A percentile compares a stretch with the other conserved stretches of the same genome.
Conservation (phyloP, 192 early-diverging fungal genomes). For the Backusella westeae region DNA sequence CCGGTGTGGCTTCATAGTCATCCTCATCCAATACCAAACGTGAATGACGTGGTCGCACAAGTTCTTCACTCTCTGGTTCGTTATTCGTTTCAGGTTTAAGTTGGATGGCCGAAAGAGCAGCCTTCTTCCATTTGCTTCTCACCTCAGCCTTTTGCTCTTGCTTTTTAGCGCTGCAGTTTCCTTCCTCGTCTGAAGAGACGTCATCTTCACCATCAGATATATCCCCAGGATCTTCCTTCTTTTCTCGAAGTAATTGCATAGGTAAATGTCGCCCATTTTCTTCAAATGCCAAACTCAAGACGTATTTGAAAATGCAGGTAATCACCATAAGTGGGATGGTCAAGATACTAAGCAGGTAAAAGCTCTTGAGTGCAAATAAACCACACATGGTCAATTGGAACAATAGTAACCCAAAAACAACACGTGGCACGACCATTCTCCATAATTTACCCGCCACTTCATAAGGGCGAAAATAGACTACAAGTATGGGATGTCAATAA, state of each 20-base stretch:
- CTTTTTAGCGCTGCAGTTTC: not conserved
- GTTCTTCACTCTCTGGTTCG: not conserved
- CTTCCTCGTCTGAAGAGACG: not conserved
- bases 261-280: slow-evolving; percentile 19
- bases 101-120: not conserved
- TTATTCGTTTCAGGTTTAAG: not conserved
- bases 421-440: slow-evolving; percentile 65
- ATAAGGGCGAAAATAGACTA: slow-evolving; percentile 68
- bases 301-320: slow-evolving; percentile 44
- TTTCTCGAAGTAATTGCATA: slow-evolving; percentile 29
- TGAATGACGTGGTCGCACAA: not conserved
- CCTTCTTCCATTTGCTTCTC: not conserved
- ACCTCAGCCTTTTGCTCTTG: not conserved
- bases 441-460: slow-evolving; percentile 68
- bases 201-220: not conserved
- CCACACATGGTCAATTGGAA: slow-evolving; percentile 67
- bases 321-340: slow-evolving; percentile 42
- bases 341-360: slow-evolving; percentile 34
- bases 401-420: slow-evolving; percentile 59
- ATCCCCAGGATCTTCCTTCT: not conserved
- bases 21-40: slow-evolving; percentile 49
- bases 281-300: slow-evolving; percentile 28
- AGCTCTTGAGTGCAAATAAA: slow-evolving; percentile 54
- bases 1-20: slow-evolving; percentile 56
- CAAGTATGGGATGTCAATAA: not conserved